Percentiles rank a stretch among this genome's conserved stretches.
Evolutionary conservation across 1,284 basidiomycete genomes (phyloP).

Genomic region (Sparassis latifolia): DNA sequence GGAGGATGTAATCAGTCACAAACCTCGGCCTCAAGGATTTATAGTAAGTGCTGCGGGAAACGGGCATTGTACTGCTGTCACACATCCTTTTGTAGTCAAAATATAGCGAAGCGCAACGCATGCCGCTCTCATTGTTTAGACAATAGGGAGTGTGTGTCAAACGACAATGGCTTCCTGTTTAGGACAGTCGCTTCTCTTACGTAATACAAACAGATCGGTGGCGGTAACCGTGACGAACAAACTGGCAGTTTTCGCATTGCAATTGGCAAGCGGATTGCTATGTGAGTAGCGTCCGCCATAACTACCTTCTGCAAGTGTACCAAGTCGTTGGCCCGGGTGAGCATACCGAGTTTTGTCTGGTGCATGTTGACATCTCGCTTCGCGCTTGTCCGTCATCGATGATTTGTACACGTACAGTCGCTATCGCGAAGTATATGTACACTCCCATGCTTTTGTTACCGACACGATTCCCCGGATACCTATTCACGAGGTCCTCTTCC

Average conservation of each 20-base stretch:
- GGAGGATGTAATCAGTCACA: slow-evolving; percentile 1
- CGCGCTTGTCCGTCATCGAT: no score
- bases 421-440: no score
- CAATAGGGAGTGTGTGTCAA: background rate
- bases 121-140: background rate
- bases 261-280: background rate
- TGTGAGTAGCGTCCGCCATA: background rate
- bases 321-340: no score
- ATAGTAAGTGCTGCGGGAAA: background rate
- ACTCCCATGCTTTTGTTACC: no score
- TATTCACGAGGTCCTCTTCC: no score
- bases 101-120: background rate
- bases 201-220: background rate
- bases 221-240: background rate
- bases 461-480: no score
- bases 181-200: background rate
- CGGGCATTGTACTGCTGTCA: background rate
- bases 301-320: background rate
- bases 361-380: no score
- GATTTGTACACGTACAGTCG: no score
- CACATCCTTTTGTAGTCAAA: no score
- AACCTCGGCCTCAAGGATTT: background rate
- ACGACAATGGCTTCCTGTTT: background rate
- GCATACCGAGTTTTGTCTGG: no score
- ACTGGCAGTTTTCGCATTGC: background rate